Base-by-base conservation (phyloP, 306 rosid genomes). In the Vigna mungo region DNA sequence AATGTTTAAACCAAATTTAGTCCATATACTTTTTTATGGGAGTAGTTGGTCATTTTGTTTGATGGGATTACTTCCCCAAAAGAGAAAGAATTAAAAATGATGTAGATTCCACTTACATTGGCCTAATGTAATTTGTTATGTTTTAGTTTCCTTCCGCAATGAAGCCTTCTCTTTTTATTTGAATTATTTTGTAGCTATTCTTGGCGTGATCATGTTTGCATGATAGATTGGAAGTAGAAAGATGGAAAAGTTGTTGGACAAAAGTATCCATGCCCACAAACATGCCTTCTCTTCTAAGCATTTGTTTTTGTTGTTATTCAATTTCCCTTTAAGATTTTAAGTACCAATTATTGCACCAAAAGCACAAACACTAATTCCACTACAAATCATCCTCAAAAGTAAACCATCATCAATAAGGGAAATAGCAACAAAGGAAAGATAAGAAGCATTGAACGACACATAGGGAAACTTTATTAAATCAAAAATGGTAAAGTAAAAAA, bases 391-490 rank as follows among this genome's bases (percentile, higher is more conserved):
- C 58, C 81, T 74, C 68, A 78, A 73, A 82, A 75, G 78, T 17
- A 13, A 64, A 79, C 21, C 62, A 82, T 67, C 74, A 79, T 79
- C 68, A 65, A 85, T 71, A 13, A 66, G 23, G 63, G 63, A 68
- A 70, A 78, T 47, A 47, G n/a, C 78, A 80, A 37, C 10, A 74
- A 54, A 72, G 3, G 72, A 77, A 80, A 80, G 61, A 52, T 17
- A 71, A 51, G 44, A 48, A 84, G 14, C 68, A 72, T 27, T 64
- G 48, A 53, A 68, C 44, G 71, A 56, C 85, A 49, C 72, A 55
- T 17, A 25, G 34, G 84, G 80, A 77, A 81, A 81, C 86, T 86
- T 86, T 81, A 74, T 69, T 78, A 77, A 80, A 83, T 69, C 37
- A 73, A 77, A 30, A 62, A 69, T 47, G 4, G 9, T 47, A 72